Conservation (phyloP, 148 eudicot genomes). For the Cornus controversa region DNA sequence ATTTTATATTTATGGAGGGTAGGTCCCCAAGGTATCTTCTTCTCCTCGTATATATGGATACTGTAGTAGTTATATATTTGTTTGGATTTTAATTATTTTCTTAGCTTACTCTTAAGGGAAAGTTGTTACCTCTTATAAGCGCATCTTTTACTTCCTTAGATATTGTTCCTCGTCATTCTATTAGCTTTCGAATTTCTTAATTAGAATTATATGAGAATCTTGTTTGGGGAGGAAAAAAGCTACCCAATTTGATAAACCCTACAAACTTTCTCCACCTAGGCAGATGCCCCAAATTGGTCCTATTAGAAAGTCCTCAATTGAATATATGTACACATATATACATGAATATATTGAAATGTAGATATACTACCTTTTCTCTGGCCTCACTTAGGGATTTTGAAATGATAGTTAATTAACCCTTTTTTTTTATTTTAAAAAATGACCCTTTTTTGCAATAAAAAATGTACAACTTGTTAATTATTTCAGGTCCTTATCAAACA, state of each 20-base stretch:
- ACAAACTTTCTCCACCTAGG: background rate
- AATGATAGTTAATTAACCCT: too few species aligned
- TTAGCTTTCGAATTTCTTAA: background rate
- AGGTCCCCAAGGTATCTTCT: background rate
- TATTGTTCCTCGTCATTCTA: background rate
- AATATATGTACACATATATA: too few species aligned
- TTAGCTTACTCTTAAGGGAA: background rate
- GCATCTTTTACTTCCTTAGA: background rate
- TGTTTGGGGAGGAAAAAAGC: background rate
- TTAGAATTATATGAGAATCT: background rate
- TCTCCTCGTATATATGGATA: too few species aligned
- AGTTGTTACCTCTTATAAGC: background rate
- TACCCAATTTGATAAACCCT: background rate
- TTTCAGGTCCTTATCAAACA: background rate
- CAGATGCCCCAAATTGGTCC: background rate
- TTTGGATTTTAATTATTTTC: too few species aligned
- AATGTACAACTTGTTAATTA: too few species aligned
- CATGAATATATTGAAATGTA: too few species aligned
- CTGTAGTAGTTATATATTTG: too few species aligned
- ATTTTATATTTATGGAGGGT: too few species aligned
- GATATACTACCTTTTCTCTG: too few species aligned
- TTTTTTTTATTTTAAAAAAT: too few species aligned
- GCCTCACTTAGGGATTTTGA: background rate
- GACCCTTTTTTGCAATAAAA: too few species aligned
- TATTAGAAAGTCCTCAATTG: background rate